phyloP scores from a whole-genome alignment of 2,329 filamentous ascomycete species.

The Botrytis byssoidea region DNA sequence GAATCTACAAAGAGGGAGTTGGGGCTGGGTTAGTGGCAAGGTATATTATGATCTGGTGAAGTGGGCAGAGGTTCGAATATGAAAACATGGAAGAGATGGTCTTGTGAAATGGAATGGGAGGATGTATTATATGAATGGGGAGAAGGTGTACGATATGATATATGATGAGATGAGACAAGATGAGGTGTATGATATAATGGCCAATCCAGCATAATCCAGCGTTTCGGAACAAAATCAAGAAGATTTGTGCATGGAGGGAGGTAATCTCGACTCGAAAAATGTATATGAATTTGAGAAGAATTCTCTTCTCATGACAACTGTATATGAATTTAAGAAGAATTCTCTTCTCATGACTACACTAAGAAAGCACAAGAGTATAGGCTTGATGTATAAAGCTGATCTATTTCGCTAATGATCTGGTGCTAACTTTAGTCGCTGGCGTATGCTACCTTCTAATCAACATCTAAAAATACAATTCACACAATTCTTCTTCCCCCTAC shows the following conservation, averaged over 20 bases:
- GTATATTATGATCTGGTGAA: not conserved
- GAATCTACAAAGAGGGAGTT: too few species aligned
- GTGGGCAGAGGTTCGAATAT: not conserved
- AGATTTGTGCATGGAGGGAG: not conserved
- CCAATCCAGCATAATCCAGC: not conserved
- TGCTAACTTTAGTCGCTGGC: not conserved
- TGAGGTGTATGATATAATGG: not conserved
- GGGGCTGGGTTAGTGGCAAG: not conserved
- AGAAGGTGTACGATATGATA: not conserved
- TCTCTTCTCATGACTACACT: not conserved
- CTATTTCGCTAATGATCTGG: not conserved
- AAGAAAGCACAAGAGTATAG: not conserved
- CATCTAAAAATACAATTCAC: not conserved
- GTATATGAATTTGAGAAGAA: not conserved
- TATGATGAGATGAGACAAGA: not conserved
- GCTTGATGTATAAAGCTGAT: not conserved
- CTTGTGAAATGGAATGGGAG: too few species aligned
- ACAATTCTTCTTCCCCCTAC: not conserved
- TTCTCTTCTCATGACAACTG: not conserved
- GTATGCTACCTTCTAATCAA: not conserved
- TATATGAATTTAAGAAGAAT: not conserved
- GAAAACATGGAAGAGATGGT: not conserved
- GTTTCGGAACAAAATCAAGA: not conserved
- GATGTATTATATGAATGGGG: not conserved
- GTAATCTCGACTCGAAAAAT: not conserved